These are phyloP conservation scores for Suillus lakei DNA, from an alignment of 768 basidiomycete species.

Conservation along the genomic window DNA sequence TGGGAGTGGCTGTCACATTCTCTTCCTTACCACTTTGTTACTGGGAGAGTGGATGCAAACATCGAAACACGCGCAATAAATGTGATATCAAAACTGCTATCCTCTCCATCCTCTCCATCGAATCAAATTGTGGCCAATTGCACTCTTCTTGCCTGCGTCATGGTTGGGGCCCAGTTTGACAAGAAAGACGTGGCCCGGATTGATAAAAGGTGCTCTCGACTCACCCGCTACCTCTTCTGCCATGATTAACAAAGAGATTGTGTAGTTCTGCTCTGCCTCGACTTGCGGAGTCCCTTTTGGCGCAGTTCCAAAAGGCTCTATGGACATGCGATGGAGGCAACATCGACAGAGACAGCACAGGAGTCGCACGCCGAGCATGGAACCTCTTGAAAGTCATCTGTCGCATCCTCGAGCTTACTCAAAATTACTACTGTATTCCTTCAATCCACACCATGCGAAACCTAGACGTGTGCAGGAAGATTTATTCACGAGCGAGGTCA, in stretches of 20 bases:
- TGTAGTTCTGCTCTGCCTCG: background rate
- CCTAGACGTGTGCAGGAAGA: background rate
- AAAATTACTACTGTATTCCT: fast-evolving
- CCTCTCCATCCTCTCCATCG: background rate
- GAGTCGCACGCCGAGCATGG: background rate
- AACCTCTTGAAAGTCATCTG: background rate
- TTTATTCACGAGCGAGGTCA: background rate
- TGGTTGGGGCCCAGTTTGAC: background rate
- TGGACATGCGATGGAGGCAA: background rate
- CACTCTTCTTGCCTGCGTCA: background rate
- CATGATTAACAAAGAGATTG: background rate
- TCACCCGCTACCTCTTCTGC: background rate
- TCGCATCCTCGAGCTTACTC: background rate
- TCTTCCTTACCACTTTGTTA: background rate
- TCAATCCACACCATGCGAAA: background rate
- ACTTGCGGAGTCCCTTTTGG: background rate
- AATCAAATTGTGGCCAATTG: background rate
- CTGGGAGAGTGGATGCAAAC: background rate
- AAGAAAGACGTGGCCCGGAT: background rate
- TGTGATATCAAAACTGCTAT: background rate
- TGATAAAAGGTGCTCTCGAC: background rate
- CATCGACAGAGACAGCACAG: background rate
- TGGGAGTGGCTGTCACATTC: background rate
- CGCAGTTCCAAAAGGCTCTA: background rate
- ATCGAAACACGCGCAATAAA: background rate